These are phyloP conservation scores for Blepharisma japonicum DNA, from an alignment of 73 alveolate genomes.

Conservation along the genomic window DNA sequence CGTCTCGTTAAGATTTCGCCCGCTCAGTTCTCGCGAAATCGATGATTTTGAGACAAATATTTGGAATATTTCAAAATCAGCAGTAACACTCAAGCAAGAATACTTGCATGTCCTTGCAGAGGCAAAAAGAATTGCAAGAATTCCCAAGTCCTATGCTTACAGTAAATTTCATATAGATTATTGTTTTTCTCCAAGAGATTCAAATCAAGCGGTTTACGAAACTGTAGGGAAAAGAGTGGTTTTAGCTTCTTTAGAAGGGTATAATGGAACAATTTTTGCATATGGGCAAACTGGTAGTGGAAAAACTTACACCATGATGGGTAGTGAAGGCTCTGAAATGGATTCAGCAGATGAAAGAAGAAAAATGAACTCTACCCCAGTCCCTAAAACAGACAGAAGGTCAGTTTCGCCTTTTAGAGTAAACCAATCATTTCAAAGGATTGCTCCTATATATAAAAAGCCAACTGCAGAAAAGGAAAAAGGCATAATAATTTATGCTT, in stretches of 20 bases:
- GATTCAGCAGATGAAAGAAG: neutral
- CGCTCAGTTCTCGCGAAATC: conserved; percentile 25
- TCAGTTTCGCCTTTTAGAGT: conserved; percentile 22
- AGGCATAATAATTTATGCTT: conserved; percentile 72
- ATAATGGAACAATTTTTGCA: conserved; percentile 55
- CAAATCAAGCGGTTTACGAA: neutral
- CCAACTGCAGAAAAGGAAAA: neutral
- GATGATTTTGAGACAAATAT: conserved; percentile 15
- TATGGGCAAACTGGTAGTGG: conserved; percentile 66
- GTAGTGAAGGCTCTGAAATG: conserved; percentile 34
- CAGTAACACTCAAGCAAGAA: conserved; percentile 24
- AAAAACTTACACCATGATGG: conserved; percentile 65
- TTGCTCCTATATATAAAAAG: neutral
- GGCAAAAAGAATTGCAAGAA: neutral
- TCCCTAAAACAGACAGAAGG: conserved; percentile 15
- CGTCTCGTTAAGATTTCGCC: conserved; percentile 29
- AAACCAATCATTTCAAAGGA: neutral
- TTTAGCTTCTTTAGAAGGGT: conserved; percentile 43
- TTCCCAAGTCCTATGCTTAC: neutral
- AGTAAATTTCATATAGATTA: conserved; percentile 18
- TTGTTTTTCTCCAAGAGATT: conserved; percentile 25
- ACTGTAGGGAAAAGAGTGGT: conserved; percentile 27
- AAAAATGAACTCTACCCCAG: neutral
- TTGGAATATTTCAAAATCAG: neutral
- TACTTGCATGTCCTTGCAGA: neutral